Percentiles rank a stretch among this genome's conserved stretches.
Evolutionary conservation across 2,329 filamentous ascomycete species (phyloP).

Genomic region (Aspergillus niger): DNA sequence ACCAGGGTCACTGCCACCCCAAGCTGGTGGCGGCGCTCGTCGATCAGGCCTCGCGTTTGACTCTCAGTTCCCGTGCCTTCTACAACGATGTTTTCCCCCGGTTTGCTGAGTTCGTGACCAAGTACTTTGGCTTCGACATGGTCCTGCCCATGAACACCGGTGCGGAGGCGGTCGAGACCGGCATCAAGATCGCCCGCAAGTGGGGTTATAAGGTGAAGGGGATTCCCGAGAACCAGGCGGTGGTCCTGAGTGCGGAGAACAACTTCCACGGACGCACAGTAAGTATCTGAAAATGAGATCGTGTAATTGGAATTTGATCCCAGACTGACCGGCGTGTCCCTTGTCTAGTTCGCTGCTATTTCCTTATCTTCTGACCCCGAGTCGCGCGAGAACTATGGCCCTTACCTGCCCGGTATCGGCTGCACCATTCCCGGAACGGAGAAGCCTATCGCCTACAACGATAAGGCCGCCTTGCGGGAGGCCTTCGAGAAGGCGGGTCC

Average conservation of each 20-base stretch:
- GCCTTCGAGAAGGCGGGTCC: constrained; percentile 78
- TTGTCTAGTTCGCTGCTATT: constrained; percentile 78
- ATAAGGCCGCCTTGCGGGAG: constrained; percentile 75
- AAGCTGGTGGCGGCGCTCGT: constrained; percentile 88
- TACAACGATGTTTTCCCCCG: constrained; percentile 98
- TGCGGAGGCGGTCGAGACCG: constrained; percentile 93
- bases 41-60: constrained; percentile 86
- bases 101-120: constrained; percentile 89
- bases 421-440: constrained; percentile 73
- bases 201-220: constrained; percentile 98
- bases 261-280: constrained; percentile 97
- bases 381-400: constrained; percentile 94
- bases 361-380: constrained; percentile 95
- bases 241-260: constrained; percentile 80
- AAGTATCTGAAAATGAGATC: constrained; percentile 42
- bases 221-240: constrained; percentile 78
- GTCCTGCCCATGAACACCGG: constrained; percentile 98
- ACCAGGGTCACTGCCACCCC: constrained; percentile 97
- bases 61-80: constrained; percentile 91
- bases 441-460: constrained; percentile 81
- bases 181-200: constrained; percentile 92
- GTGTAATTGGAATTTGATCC: background rate
- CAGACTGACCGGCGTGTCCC: background rate
- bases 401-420: constrained; percentile 87
- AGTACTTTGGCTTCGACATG: constrained; percentile 95